Evolutionary conservation across 768 basidiomycete species (phyloP).

Genomic region (Coprinopsis marcescibilis): DNA sequence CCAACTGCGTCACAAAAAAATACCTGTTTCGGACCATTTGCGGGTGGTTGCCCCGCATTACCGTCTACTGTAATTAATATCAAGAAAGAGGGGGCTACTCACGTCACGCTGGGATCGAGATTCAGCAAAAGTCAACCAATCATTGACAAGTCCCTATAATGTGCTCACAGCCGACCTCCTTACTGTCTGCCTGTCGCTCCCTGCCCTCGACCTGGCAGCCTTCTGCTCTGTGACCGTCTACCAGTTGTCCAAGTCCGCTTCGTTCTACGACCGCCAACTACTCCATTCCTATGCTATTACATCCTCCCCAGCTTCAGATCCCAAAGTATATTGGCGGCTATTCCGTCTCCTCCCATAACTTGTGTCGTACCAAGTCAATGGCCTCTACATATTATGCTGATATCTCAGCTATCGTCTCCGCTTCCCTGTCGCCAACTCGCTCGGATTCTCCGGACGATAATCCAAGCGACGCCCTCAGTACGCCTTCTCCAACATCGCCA

Average conservation of each 20-base stretch:
- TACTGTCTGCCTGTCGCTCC: slow-evolving; percentile 9
- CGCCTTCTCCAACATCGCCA: slow-evolving; percentile 12
- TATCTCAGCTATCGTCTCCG: slow-evolving; percentile 4
- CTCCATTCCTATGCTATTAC: slow-evolving; percentile 15
- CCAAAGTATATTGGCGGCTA: slow-evolving; percentile 15
- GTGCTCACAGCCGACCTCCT: slow-evolving; percentile 19
- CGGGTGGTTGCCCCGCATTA: slow-evolving; percentile 12
- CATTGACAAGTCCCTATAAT: slow-evolving; percentile 19
- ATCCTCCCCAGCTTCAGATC: slow-evolving; percentile 18
- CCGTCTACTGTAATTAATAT: slow-evolving; percentile 17
- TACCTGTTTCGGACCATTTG: slow-evolving; percentile 10
- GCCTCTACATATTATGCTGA: slow-evolving; percentile 15
- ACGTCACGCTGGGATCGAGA: slow-evolving; percentile 30
- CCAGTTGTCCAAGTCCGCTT: not conserved
- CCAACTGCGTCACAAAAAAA: slow-evolving; percentile 5
- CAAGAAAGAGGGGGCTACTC: slow-evolving; percentile 16
- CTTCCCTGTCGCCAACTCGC: slow-evolving; percentile 10
- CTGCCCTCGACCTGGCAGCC: slow-evolving; percentile 8
- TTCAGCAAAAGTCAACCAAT: slow-evolving; percentile 17
- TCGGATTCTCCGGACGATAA: slow-evolving; percentile 8
- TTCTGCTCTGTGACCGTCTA: slow-evolving; percentile 3
- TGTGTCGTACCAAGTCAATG: slow-evolving; percentile 12
- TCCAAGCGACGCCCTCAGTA: slow-evolving; percentile 1
- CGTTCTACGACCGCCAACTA: not conserved
- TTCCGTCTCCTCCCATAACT: slow-evolving; percentile 10